Evolutionary conservation across 2,329 filamentous ascomycete species (phyloP).

Genomic region (Aspergillus brunneoviolaceus): DNA sequence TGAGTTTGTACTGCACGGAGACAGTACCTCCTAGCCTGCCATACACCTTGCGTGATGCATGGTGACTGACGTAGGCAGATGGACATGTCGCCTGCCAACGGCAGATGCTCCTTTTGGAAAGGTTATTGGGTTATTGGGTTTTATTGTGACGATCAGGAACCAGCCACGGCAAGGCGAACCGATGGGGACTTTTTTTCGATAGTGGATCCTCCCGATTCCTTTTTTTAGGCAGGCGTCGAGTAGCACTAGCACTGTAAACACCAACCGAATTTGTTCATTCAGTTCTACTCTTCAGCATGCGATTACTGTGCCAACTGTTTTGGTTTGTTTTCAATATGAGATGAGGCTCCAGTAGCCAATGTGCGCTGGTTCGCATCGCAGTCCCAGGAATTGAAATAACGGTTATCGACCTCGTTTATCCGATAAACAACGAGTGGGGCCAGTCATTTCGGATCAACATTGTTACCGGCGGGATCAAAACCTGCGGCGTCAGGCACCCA

Average conservation of each 20-base stretch:
- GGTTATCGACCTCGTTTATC: neutral
- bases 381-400: neutral
- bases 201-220: constrained; percentile 6
- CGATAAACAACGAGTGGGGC: constrained; percentile 17
- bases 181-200: constrained; percentile 1
- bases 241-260: neutral
- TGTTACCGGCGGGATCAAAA: constrained; percentile 21
- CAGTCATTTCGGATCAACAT: constrained; percentile 30
- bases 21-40: neutral
- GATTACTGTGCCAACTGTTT: too few relatives aligned
- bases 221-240: constrained; percentile 19
- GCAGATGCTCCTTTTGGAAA: neutral
- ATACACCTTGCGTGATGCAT: neutral
- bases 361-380: too few relatives aligned
- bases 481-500: neutral
- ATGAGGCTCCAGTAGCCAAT: too few relatives aligned
- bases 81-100: neutral
- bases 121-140: too few relatives aligned
- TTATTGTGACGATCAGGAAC: neutral
- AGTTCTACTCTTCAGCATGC: too few relatives aligned
- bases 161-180: neutral
- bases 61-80: neutral
- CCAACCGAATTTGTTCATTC: neutral
- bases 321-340: too few relatives aligned
- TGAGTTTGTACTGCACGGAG: neutral